phyloP scores from a whole-genome alignment of 805 yeast species.

The Metschnikowia peoriensis region DNA sequence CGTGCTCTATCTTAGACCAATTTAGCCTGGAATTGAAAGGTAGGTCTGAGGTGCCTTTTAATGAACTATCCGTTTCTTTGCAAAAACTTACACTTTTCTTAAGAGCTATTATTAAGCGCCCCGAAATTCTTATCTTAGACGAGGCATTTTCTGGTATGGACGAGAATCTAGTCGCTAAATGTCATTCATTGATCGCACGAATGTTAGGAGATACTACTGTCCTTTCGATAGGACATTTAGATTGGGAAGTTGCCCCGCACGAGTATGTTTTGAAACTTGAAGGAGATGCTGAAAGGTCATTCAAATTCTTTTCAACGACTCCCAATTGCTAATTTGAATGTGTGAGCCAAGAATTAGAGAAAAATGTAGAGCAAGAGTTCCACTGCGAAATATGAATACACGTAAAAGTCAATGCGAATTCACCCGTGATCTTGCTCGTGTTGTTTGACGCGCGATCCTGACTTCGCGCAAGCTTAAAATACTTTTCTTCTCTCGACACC shows the following conservation, averaged over 20 bases:
- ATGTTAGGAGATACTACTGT: slow-evolving; percentile 52
- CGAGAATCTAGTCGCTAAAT: slow-evolving; percentile 25
- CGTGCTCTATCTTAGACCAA: slow-evolving; percentile 17
- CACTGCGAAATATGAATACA: neutral
- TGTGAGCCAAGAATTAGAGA: neutral
- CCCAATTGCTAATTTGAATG: too few species aligned
- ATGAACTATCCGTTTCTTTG: slow-evolving; percentile 59
- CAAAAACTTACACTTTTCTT: slow-evolving; percentile 78
- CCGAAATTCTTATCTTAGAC: slow-evolving; percentile 76
- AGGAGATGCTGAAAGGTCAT: slow-evolving; percentile 30
- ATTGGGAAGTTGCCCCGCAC: slow-evolving; percentile 74
- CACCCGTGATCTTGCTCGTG: too few species aligned
- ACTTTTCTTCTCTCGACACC: slow-evolving; percentile 1
- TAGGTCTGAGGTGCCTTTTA: slow-evolving; percentile 42
- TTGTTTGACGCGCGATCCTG: neutral
- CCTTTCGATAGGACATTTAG: slow-evolving; percentile 79
- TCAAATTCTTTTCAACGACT: slow-evolving; percentile 10
- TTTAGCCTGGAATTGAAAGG: slow-evolving; percentile 33
- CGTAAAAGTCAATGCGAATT: neutral
- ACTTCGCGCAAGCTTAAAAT: slow-evolving; percentile 5
- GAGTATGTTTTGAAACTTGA: slow-evolving; percentile 40
- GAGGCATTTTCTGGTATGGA: slow-evolving; percentile 94
- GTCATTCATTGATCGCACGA: slow-evolving; percentile 30
- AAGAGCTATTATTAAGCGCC: slow-evolving; percentile 75
- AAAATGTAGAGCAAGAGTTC: neutral